Percentiles rank a stretch among this genome's conserved stretches.
phyloP scores from a whole-genome alignment of 2,329 filamentous ascomycete species.

The Ophioceras dolichostomum region DNA sequence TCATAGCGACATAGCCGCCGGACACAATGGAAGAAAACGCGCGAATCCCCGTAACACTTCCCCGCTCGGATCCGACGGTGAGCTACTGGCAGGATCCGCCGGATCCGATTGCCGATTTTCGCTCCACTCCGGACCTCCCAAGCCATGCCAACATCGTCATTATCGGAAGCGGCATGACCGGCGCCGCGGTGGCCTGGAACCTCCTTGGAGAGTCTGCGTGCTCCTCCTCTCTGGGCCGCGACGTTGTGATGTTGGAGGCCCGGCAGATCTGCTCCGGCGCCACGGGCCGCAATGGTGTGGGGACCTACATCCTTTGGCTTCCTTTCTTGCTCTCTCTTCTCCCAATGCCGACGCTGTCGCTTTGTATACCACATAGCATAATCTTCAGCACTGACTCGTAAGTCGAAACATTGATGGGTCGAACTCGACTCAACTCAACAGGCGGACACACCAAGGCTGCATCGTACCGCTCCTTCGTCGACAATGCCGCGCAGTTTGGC shows the following conservation, averaged over 20 bases:
- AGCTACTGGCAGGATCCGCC: slow-evolving; percentile 51
- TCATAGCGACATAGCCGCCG: too few relatives aligned
- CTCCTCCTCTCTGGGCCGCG: slow-evolving; percentile 5
- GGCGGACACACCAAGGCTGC: slow-evolving; percentile 30
- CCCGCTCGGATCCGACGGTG: slow-evolving; percentile 35
- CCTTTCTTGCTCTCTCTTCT: neutral
- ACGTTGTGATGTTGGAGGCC: slow-evolving; percentile 52
- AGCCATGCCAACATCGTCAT: slow-evolving; percentile 44
- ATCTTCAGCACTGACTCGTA: neutral
- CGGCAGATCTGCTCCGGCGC: slow-evolving; percentile 54
- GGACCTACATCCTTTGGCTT: neutral
- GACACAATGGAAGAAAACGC: slow-evolving; percentile 26
- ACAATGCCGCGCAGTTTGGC: slow-evolving; percentile 28
- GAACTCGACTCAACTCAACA: slow-evolving; percentile 5
- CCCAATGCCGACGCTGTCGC: neutral
- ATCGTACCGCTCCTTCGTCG: slow-evolving; percentile 34
- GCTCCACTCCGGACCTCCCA: slow-evolving; percentile 36
- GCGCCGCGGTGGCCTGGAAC: slow-evolving; percentile 44
- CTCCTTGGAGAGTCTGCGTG: slow-evolving; percentile 21
- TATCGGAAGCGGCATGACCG: slow-evolving; percentile 53
- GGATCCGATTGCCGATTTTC: slow-evolving; percentile 35
- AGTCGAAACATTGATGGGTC: neutral
- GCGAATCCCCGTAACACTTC: slow-evolving; percentile 28
- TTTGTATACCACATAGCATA: neutral
- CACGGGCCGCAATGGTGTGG: slow-evolving; percentile 43